Base-by-base conservation (phyloP, 2,329 filamentous ascomycete genomes). In the Colletotrichum liriopes region DNA sequence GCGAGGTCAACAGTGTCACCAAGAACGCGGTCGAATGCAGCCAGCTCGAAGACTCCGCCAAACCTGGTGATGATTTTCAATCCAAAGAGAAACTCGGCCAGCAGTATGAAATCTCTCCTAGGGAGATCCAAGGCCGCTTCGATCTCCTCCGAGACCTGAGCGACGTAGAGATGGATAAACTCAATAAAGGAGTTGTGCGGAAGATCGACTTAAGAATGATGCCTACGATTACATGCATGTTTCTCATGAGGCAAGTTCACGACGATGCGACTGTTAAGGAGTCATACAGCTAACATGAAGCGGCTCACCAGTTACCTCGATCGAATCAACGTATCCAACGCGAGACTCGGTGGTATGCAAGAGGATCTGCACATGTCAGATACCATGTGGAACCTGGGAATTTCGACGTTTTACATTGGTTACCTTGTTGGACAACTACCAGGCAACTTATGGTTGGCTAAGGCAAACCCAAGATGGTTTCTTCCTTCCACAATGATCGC, bases 261-360 rank as follows among this genome's bases (percentile, higher is more conserved):
- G 3, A 14, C 41, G 9, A 11, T 20, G 20, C 39, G n/a, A 32
- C 35, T 39, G 9, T 45, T 6, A 11, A 26, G 39, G 11, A 14
- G 5, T 18, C 14, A 8, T 5, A 52, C 1, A 16, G 39, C 67
- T 69, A 55, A 64, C 29, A 72, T 16, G 11, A 35, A 37, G 29
- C 32, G 49, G 23, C 49, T 39, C 0, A 2, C 83, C 41, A 86
- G 84, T 74, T 87, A 87, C 75, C 81, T 87, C 64, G 85, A 87
- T 74, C 80, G 85, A 60, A 86, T 85, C 51, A 88, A 87, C 75
- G 84, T 87, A 59, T 85, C 84, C 63, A 83, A 83, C 73, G 82
- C 82, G 11, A 78, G 80, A 59, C 77, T 83, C 26, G 79, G 79
- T 20, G 80, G 80, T 3, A 76, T 83, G 55, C 77, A 81, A 67